Conservation (phyloP, 768 basidiomycete species). For the Coprinopsis sp. region DNA sequence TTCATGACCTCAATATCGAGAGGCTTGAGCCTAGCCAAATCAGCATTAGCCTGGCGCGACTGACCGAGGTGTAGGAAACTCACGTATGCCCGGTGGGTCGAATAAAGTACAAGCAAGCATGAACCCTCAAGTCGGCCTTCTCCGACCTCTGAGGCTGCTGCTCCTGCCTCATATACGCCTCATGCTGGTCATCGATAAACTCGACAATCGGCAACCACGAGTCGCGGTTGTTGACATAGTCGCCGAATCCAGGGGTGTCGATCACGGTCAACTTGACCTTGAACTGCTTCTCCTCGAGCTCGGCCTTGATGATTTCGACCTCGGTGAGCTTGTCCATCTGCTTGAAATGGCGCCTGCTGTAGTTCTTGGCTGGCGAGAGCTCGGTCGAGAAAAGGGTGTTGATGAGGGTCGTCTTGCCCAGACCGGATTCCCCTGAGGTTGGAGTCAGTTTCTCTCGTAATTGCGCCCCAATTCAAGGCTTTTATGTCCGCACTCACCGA, state of each 20-base stretch:
- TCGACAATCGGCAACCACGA: conserved; percentile 98
- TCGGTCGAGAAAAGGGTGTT: conserved; percentile 99
- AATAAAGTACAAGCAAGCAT: conserved; percentile 97
- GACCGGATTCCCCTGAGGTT: conserved; percentile 82
- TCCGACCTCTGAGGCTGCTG: conserved; percentile 95
- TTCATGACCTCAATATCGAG: conserved; percentile 99
- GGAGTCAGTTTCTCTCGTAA: neutral
- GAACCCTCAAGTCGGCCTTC: conserved; percentile 93
- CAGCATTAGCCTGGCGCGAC: conserved; percentile 32
- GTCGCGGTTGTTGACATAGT: conserved; percentile 99
- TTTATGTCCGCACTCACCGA: conserved; percentile 54
- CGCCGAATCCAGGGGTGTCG: conserved; percentile 98
- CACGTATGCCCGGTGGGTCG: conserved; percentile 95
- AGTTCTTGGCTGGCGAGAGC: conserved; percentile 88
- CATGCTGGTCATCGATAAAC: conserved; percentile 95
- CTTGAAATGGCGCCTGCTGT: conserved; percentile 83
- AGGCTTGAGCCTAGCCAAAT: conserved; percentile 91
- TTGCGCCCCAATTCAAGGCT: neutral
- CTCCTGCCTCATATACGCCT: conserved; percentile 96
- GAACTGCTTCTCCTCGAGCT: conserved; percentile 98
- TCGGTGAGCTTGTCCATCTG: conserved; percentile 98
- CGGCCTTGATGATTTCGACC: conserved; percentile 98
- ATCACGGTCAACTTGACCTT: conserved; percentile 99
- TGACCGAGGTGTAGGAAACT: conserved; percentile 26
- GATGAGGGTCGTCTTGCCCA: conserved; percentile 96